phyloP scores from a whole-genome alignment of 2,329 filamentous ascomycete genomes.

The Bipolaris gigantea region DNA sequence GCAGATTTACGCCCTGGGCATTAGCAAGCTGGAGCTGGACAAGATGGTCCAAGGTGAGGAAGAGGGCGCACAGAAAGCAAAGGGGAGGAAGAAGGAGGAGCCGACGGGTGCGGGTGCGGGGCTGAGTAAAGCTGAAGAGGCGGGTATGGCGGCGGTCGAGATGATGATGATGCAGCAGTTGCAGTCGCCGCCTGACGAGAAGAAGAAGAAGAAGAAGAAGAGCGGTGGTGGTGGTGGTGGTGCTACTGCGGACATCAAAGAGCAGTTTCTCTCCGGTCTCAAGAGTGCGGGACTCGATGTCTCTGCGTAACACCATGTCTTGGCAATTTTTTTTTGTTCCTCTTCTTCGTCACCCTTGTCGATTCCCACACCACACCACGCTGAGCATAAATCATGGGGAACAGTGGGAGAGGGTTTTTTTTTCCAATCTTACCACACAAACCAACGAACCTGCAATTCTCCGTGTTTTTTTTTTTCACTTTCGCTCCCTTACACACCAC shows the following conservation, averaged over 20 bases:
- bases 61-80: constrained; percentile 39
- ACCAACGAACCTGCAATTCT: too few relatives aligned
- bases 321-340: neutral
- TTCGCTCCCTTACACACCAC: too few relatives aligned
- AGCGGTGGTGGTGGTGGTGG: too few relatives aligned
- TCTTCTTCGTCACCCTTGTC: too few relatives aligned
- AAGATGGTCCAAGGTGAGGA: constrained; percentile 68
- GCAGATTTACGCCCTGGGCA: constrained; percentile 85
- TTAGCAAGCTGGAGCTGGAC: constrained; percentile 91
- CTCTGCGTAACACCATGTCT: constrained; percentile 6
- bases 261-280: constrained; percentile 47
- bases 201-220: neutral
- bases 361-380: too few relatives aligned
- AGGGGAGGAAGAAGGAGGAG: constrained; percentile 25
- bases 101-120: constrained; percentile 16
- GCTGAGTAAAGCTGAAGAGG: constrained; percentile 42
- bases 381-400: too few relatives aligned
- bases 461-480: too few relatives aligned
- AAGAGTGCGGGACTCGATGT: constrained; percentile 48
- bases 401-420: too few relatives aligned
- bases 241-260: constrained; percentile 41
- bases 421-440: too few relatives aligned
- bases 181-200: constrained; percentile 7
- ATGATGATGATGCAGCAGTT: constrained; percentile 47
- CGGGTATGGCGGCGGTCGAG: constrained; percentile 41